Evolutionary conservation across 306 rosid species (phyloP).

Genomic region (Notholithocarpus densiflorus): DNA sequence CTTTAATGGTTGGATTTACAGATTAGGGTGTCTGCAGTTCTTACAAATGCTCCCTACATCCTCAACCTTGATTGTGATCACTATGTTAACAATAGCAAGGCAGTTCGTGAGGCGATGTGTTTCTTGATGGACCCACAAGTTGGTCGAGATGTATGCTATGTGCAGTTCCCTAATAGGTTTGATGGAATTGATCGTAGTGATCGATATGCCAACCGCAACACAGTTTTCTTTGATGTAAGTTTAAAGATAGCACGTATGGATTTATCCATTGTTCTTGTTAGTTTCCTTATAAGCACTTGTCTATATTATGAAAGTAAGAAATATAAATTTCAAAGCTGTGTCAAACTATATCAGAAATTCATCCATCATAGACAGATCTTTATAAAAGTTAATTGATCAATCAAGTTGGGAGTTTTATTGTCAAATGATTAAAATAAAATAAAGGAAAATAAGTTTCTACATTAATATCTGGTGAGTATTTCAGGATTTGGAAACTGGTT

Average conservation of each 20-base stretch:
- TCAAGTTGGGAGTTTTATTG: not conserved
- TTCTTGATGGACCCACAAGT: conserved; percentile 94
- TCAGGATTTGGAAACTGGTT: not conserved
- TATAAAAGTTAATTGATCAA: no score
- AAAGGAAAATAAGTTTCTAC: not conserved
- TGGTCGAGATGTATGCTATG: conserved; percentile 77
- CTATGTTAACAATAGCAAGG: conserved; percentile 92
- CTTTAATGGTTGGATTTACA: conserved; percentile 33
- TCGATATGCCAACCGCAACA: conserved; percentile 97
- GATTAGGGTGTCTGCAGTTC: conserved; percentile 98
- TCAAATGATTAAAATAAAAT: not conserved
- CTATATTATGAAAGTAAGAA: not conserved
- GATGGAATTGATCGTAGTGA: conserved; percentile 99
- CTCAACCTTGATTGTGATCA: conserved; percentile 99
- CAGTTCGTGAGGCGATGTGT: conserved; percentile 97
- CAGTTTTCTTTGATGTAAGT: conserved; percentile 97
- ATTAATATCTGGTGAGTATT: not conserved
- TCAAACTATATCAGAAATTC: not conserved
- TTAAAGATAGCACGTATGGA: conserved; percentile 6
- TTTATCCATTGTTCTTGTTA: not conserved
- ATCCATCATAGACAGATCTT: not conserved
- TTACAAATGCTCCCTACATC: conserved; percentile 96
- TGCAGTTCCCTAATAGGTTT: conserved; percentile 95
- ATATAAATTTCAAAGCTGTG: not conserved
- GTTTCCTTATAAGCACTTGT: not conserved